Evolutionary conservation across 2,329 filamentous ascomycete genomes (phyloP).

Genomic region (Elsinoe perseae): DNA sequence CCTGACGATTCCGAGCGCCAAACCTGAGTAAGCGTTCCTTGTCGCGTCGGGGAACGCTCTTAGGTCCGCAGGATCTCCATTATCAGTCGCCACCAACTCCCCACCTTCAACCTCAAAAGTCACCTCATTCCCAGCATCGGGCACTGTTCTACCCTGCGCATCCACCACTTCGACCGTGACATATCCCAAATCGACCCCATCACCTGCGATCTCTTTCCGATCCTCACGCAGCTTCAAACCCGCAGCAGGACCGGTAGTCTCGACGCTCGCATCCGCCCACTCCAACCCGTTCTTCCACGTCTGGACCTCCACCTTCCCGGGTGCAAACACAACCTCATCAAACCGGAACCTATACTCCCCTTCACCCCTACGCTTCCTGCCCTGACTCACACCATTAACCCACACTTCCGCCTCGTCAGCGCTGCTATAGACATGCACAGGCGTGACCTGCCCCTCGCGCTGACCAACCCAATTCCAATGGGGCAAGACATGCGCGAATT

Average conservation of each 20-base stretch:
- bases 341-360: constrained; percentile 46
- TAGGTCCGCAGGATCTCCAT: constrained; percentile 43
- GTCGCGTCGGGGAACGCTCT: constrained; percentile 33
- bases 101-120: constrained; percentile 41
- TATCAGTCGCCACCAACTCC: constrained; percentile 45
- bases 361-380: constrained; percentile 32
- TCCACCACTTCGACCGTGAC: constrained; percentile 42
- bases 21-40: constrained; percentile 16
- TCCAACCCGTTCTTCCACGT: constrained; percentile 41
- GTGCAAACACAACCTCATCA: constrained; percentile 44
- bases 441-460: constrained; percentile 41
- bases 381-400: constrained; percentile 43
- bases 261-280: constrained; percentile 40
- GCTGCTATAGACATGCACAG: constrained; percentile 48
- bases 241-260: constrained; percentile 37
- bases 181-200: constrained; percentile 43
- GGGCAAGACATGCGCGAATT: constrained; percentile 47
- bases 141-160: constrained; percentile 37
- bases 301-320: constrained; percentile 43
- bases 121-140: constrained; percentile 36
- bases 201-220: constrained; percentile 32
- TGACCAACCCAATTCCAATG: constrained; percentile 49
- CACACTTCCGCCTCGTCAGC: constrained; percentile 50
- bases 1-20: constrained; percentile 13
- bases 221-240: constrained; percentile 37